Conservation (phyloP, 371 early-diverging fungal genomes). For the Mucor mucedo region DNA sequence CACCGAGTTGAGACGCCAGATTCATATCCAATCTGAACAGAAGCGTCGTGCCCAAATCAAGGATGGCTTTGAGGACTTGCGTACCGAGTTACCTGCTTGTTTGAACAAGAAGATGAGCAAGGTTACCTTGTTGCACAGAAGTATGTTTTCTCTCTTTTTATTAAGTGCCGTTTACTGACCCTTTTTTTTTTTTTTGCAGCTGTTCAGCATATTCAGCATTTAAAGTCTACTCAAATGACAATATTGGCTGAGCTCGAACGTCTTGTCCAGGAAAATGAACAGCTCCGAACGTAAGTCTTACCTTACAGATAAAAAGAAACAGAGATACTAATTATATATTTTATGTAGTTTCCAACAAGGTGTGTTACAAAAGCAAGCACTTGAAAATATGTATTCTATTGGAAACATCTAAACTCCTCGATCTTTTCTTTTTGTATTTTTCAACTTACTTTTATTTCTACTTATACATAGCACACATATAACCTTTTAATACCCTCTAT, state of each 20-base stretch:
- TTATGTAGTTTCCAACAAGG: conserved; percentile 48
- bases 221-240: conserved; percentile 41
- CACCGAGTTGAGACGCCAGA: conserved; percentile 50
- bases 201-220: conserved; percentile 45
- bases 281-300: conserved; percentile 35
- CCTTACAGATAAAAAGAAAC: not conserved
- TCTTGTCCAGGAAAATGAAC: conserved; percentile 44
- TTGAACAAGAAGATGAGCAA: conserved; percentile 57
- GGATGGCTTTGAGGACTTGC: conserved; percentile 56
- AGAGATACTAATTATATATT: not conserved
- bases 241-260: conserved; percentile 44
- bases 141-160: conserved; percentile 27
- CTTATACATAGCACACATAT: conserved; percentile 6
- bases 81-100: conserved; percentile 46
- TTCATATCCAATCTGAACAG: conserved; percentile 60
- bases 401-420: conserved; percentile 16
- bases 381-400: conserved; percentile 56
- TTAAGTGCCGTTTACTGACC: not conserved
- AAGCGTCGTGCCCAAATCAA: conserved; percentile 58
- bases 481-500: conserved; percentile 16
- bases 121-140: conserved; percentile 46
- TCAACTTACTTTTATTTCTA: conserved; percentile 2
- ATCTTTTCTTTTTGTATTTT: not conserved
- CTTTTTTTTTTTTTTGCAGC: conserved; percentile 16
- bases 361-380: conserved; percentile 55